phyloP scores from a whole-genome alignment of 345 rosid species.

The rapeseed (Brassica napus) region Da-Ae NC_063437.1:18677001-18677500 shows the following conservation, averaged over 20 bases:
- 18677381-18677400: constrained; percentile 37
- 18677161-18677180: constrained; percentile 37
- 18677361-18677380: constrained; percentile 45
- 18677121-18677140: constrained; percentile 35
- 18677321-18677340: constrained; percentile 29
- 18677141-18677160: constrained; percentile 35
- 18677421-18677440: constrained; percentile 63
- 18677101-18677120: constrained; percentile 40
- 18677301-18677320: constrained; percentile 37
- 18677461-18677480: constrained; percentile 37
- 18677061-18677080: constrained; percentile 95
- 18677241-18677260: constrained; percentile 37
- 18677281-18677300: constrained; percentile 38
- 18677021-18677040: constrained; percentile 86
- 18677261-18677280: constrained; percentile 45
- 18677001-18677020: constrained; percentile 49
- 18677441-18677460: constrained; percentile 46
- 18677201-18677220: constrained; percentile 38
- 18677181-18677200: constrained; percentile 33
- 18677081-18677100: constrained; percentile 89
- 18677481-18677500: constrained; percentile 32
- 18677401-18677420: constrained; percentile 49
- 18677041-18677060: constrained; percentile 90
- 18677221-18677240: constrained; percentile 41
- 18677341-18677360: constrained; percentile 34